Conservation (phyloP, 2,329 filamentous ascomycete genomes). For the Colletotrichum zoysiae region DNA sequence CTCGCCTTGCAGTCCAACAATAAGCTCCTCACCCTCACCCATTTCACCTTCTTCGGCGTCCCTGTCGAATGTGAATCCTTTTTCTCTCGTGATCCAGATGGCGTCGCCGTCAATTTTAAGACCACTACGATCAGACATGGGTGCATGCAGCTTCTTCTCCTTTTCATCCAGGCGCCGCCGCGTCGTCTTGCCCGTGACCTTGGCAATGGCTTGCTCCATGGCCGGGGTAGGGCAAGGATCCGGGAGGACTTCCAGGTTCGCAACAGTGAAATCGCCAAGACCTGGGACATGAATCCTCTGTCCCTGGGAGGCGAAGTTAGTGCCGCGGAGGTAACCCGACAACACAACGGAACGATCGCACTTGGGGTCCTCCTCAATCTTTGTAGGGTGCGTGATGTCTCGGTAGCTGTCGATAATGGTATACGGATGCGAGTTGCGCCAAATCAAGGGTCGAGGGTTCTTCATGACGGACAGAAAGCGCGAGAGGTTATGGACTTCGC, state of each 20-base stretch:
- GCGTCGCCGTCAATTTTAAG: slow-evolving; percentile 97
- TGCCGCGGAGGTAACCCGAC: slow-evolving; percentile 93
- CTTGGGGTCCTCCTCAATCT: slow-evolving; percentile 87
- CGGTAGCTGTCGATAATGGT: slow-evolving; percentile 93
- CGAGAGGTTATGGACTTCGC: slow-evolving; percentile 95
- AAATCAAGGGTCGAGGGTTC: slow-evolving; percentile 94
- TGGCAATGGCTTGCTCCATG: slow-evolving; percentile 88
- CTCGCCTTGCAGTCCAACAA: slow-evolving; percentile 88
- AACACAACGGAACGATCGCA: slow-evolving; percentile 92
- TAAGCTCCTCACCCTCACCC: slow-evolving; percentile 95
- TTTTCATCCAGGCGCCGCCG: slow-evolving; percentile 91
- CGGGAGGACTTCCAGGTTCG: slow-evolving; percentile 86
- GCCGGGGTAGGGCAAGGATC: slow-evolving; percentile 96
- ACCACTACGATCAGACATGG: slow-evolving; percentile 97
- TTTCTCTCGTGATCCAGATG: slow-evolving; percentile 84
- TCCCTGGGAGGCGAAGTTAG: slow-evolving; percentile 88
- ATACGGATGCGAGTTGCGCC: slow-evolving; percentile 97
- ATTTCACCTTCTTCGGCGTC: slow-evolving; percentile 77
- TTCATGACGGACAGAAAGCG: slow-evolving; percentile 99
- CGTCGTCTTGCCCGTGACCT: slow-evolving; percentile 84
- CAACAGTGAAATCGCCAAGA: slow-evolving; percentile 87
- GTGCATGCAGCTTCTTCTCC: slow-evolving; percentile 95
- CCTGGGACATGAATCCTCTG: slow-evolving; percentile 94
- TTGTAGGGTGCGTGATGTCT: slow-evolving; percentile 93
- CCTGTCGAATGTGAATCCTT: slow-evolving; percentile 80